Evolutionary conservation across 2,329 filamentous ascomycete genomes (phyloP).

Genomic region (Colletotrichum navitas): DNA sequence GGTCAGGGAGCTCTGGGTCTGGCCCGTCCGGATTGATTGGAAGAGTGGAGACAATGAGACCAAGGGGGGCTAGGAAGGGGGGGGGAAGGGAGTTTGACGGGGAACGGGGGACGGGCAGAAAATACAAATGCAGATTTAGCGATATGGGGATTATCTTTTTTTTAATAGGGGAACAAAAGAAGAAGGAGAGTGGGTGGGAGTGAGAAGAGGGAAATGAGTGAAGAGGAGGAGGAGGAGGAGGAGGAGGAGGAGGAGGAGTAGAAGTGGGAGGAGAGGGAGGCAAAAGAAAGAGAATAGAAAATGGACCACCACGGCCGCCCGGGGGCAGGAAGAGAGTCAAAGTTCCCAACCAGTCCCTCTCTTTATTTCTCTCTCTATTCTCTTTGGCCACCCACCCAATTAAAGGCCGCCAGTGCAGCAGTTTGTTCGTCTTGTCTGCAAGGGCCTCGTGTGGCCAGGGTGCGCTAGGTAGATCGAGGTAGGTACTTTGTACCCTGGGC

Average conservation of each 20-base stretch:
- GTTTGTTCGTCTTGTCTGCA: slow-evolving; percentile 37
- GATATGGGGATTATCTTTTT: not conserved
- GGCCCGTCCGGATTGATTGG: slow-evolving; percentile 41
- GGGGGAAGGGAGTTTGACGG: slow-evolving; percentile 22
- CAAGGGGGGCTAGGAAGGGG: slow-evolving; percentile 16
- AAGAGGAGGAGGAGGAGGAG: not conserved
- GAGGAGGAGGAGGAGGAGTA: not conserved
- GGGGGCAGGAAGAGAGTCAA: slow-evolving; percentile 9
- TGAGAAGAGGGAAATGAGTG: not conserved
- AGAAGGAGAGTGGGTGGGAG: not conserved
- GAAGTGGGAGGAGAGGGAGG: not conserved
- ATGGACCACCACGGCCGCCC: slow-evolving; percentile 7
- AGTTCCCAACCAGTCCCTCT: slow-evolving; percentile 7
- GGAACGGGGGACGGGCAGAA: slow-evolving; percentile 35
- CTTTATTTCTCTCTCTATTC: not conserved
- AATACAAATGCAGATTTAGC: slow-evolving; percentile 32
- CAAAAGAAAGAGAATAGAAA: slow-evolving; percentile 12
- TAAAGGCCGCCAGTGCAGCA: slow-evolving; percentile 12
- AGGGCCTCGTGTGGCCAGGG: slow-evolving; percentile 35
- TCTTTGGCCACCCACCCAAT: slow-evolving; percentile 8
- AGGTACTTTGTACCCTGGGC: slow-evolving; percentile 16
- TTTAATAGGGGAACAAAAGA: not conserved
- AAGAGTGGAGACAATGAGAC: slow-evolving; percentile 35
- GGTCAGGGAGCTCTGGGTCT: slow-evolving; percentile 38
- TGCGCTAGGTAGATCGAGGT: slow-evolving; percentile 16